Evolutionary conservation across 352 stramenopile species (phyloP).

Genomic region (Salisapilia sapeloensis): DNA sequence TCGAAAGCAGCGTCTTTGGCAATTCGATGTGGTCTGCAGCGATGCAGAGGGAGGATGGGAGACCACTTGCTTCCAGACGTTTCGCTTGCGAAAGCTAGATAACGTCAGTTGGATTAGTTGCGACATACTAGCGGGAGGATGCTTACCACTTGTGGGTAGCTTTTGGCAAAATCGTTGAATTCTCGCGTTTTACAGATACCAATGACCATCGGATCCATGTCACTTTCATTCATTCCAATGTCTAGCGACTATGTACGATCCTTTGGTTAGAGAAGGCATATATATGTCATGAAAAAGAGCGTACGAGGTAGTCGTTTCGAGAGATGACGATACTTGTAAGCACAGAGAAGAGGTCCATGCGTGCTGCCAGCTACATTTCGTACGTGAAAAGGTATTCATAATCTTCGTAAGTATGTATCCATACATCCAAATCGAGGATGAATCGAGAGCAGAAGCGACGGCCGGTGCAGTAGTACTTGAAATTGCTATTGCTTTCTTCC

Average conservation of each 20-base stretch:
- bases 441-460: constrained; percentile 63
- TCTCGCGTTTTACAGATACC: constrained; percentile 53
- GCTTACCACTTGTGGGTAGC: constrained; percentile 50
- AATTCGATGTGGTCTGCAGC: constrained; percentile 44
- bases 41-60: constrained; percentile 48
- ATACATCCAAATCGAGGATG: constrained; percentile 39
- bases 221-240: constrained; percentile 30
- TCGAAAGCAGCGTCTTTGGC: constrained; percentile 32
- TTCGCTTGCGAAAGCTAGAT: constrained; percentile 47
- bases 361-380: constrained; percentile 23
- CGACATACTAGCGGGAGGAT: background rate
- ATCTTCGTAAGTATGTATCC: too few species aligned
- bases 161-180: constrained; percentile 48
- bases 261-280: too few species aligned
- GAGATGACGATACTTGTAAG: constrained; percentile 27
- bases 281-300: background rate
- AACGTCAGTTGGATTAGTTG: background rate
- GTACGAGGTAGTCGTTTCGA: constrained; percentile 31
- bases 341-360: constrained; percentile 46
- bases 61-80: constrained; percentile 26
- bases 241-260: constrained; percentile 30
- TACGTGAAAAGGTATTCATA: too few species aligned
- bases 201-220: constrained; percentile 58
- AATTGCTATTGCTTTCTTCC: constrained; percentile 58
- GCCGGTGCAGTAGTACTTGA: constrained; percentile 75